Evolutionary conservation across 2,329 filamentous ascomycete genomes (phyloP), one percentile per base, ranked within the genome.

Genomic region (Aspergillus neoniger): DNA sequence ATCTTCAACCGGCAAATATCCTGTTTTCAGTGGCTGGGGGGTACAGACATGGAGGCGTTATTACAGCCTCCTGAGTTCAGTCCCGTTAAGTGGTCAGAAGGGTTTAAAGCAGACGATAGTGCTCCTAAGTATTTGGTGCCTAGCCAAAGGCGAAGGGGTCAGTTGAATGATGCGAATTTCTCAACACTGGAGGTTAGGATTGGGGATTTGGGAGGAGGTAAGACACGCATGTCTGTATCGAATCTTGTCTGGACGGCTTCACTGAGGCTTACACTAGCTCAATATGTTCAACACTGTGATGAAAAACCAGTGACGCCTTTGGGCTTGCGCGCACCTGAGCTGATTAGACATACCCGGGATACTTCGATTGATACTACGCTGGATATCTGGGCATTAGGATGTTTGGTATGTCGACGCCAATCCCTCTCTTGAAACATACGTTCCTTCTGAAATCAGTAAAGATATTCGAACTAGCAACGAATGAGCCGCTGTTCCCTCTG

Each of bases 161-260:
- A 57, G 32, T 51, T 70, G 28, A 59, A 65, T 32, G 21, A 60
- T 49, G 57, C 39, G 51, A 39, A 62, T 39, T 52, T 57, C 44
- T 61, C 63, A 7, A 60, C 14, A n/a, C 57, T 66, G 15, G 14
- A 58, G 19, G 56, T 68, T 23, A 66, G 56, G 60, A 67, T 69
- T 61, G 64, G 65, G 48, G 66, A 70, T 62, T 15, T 70, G 21
- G 67, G 64, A 55, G 64, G 65, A 64, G 67, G 65, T 68, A 65
- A 55, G 41, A 59, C 57, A 52, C 30, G 4, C 30, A 4, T 14
- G 10, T 32, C 15, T 39, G 36, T 43, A 9, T 7, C 52, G 4
- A 10, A 19, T 43, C n/a, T 19, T 43, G 39, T 19, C 30, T 5
- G 12, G n/a, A n/a, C 44, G 14, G 49, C 19, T 57, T 57, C 7